Base-by-base conservation (phyloP, 352 stramenopile genomes). In the Globisporangium polare region DNA sequence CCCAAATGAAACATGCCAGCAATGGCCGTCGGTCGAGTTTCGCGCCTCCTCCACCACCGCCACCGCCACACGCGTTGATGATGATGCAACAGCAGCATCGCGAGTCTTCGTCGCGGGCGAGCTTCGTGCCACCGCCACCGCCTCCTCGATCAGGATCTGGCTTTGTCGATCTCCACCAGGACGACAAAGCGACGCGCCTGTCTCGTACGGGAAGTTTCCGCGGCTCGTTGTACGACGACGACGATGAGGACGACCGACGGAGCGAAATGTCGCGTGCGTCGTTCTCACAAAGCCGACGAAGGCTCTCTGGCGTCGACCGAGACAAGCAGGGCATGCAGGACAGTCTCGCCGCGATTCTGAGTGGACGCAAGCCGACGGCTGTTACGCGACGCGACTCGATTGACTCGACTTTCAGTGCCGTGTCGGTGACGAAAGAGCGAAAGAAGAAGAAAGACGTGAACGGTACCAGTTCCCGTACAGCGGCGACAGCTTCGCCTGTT, bases 301-400 rank as follows among this genome's bases (percentile, higher is more conserved):
- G 69, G 15, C 15, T 78, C 41, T 84, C 78, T 0, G 76, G 62
- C 57, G 63, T 74, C 17, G 72, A 77, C 29, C 69, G 62, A 31
- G 65, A 74, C 20, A 88, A 86, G 56, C 54, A 75, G 9, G 66
- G 67, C 49, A 60, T 78, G 10, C 79, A 90, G n/a, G 73, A 74
- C 51, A 89, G 69, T 62, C 60, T 91, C 22, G 82, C 82, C 22
- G 74, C 82, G 20, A 89, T 91, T 62, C 65, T 91, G 26, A 77
- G 76, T 33, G 76, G 79, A n/a, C 65, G 74, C 27, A 73, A 71
- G 8, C 43, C 64, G 0, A 37, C 68, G 3, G 29, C 47, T 22
- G 50, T 43, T 22, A 53, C 70, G n/a, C 77, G 75, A 46, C 66
- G 67, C 33, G 78, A 89, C 53, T 89, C 82, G 42, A 79, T 86